These are phyloP conservation scores for Globisporangium polare DNA, from an alignment of 352 stramenopile species.

Conservation along the genomic window DNA sequence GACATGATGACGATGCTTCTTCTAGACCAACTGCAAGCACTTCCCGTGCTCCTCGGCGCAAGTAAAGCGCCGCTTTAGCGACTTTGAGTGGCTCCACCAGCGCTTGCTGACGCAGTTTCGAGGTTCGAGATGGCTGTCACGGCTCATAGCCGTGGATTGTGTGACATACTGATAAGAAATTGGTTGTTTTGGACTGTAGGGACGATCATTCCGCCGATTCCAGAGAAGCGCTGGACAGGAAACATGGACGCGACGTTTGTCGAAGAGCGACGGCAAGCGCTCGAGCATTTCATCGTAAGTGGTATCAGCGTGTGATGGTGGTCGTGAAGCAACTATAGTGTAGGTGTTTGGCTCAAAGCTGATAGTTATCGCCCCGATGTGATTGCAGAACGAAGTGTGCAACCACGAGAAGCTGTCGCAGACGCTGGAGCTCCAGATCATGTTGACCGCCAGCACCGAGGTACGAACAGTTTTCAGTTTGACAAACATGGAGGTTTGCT, in stretches of 20 bases:
- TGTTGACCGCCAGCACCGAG: constrained; percentile 79
- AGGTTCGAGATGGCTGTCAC: constrained; percentile 25
- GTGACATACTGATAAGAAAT: not conserved
- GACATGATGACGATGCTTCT: not conserved
- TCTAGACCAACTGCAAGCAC: constrained; percentile 56
- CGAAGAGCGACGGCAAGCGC: constrained; percentile 78
- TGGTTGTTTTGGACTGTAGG: constrained; percentile 20
- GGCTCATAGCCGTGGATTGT: not conserved
- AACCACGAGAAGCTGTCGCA: constrained; percentile 80
- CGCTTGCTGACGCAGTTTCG: constrained; percentile 74
- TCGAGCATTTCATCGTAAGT: constrained; percentile 86
- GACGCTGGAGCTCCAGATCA: constrained; percentile 79
- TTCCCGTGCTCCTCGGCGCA: constrained; percentile 67
- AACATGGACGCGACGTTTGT: constrained; percentile 90
- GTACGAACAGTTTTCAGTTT: constrained; percentile 18
- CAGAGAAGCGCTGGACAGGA: constrained; percentile 84
- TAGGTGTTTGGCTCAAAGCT: not conserved
- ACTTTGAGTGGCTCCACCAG: constrained; percentile 89
- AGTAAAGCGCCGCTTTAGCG: constrained; percentile 86
- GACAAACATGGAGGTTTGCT: too few relatives aligned
- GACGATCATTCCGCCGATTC: constrained; percentile 86
- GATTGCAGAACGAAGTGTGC: constrained; percentile 81
- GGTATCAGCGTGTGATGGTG: not conserved
- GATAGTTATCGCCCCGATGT: not conserved
- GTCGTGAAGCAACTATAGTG: not conserved